Conservation (phyloP, 1,139 yeast species). For the Pichia sp. region DNA sequence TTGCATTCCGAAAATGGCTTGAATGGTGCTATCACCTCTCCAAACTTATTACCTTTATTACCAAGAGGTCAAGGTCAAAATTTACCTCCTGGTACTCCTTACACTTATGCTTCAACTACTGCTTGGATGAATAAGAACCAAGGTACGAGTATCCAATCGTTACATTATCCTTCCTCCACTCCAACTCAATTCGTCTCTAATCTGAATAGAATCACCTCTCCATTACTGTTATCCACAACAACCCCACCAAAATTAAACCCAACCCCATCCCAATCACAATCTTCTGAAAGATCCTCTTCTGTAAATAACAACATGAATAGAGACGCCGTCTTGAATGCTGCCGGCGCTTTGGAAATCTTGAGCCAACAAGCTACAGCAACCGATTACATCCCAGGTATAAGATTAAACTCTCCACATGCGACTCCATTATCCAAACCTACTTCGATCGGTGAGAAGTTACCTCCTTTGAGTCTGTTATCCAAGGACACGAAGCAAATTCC, state of each 20-base stretch:
- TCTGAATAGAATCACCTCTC: slow-evolving; percentile 61
- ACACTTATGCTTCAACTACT: slow-evolving; percentile 27
- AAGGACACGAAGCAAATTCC: not conserved
- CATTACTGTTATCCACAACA: slow-evolving; percentile 44
- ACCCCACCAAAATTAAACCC: slow-evolving; percentile 37
- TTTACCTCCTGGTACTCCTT: slow-evolving; percentile 33
- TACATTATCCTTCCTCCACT: slow-evolving; percentile 66
- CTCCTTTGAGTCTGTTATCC: slow-evolving; percentile 26
- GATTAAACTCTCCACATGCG: slow-evolving; percentile 24
- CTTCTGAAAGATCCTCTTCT: slow-evolving; percentile 32
- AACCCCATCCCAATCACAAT: slow-evolving; percentile 29
- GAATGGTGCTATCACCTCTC: slow-evolving; percentile 23
- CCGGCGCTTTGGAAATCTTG: slow-evolving; percentile 60
- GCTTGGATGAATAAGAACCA: slow-evolving; percentile 30
- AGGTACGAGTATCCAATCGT: slow-evolving; percentile 42
- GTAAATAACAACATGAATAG: slow-evolving; percentile 22
- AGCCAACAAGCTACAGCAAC: slow-evolving; percentile 29
- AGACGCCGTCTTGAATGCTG: slow-evolving; percentile 38
- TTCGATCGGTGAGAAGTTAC: slow-evolving; percentile 20
- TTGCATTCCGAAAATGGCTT: not conserved
- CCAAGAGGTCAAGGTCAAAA: slow-evolving; percentile 29
- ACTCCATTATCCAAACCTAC: slow-evolving; percentile 11
- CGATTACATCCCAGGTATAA: slow-evolving; percentile 33
- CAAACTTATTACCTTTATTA: slow-evolving; percentile 31
- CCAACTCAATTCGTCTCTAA: slow-evolving; percentile 73